Evolutionary conservation across 2,329 filamentous ascomycete species (phyloP), one percentile per base, ranked within the genome.

Genomic region (Diaporthe amygdali): DNA sequence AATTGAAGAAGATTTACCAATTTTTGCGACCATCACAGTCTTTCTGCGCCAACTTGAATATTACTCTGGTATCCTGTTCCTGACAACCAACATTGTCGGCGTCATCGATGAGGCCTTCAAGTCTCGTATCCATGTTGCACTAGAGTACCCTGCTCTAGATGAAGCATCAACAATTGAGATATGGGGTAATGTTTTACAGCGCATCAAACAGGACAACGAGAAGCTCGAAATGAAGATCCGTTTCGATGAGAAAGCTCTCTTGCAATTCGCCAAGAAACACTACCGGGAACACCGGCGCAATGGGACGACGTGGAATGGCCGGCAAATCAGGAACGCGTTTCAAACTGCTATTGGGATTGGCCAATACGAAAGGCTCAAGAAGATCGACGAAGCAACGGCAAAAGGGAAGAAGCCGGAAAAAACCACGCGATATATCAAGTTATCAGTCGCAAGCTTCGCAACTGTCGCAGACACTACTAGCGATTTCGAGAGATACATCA

Each of bases 21-120:
- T n/a, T n/a, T n/a, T n/a, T n/a, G n/a, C n/a, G n/a, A n/a, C n/a
- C n/a, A n/a, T n/a, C n/a, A n/a, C n/a, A 54, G 73, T 73, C 9
- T 76, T 77, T 47, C 72, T 77, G 0, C 68, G 76, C 5, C 56
- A 72, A 0, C 64, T 77, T 17, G 75, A 77, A n/a, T 75, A 74
- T 67, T 77, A 75, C 32, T 55, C 63, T 0, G 76, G 74, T 2
- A 76, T 77, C 12, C 66, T 77, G 2, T 74, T 77, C 32, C 71
- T 77, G 0, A 77, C 76, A 0, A 77, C 76, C 0, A 75, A 77
- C 41, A 69, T 73, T 2, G 61, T 74, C 39, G 75, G 74, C 1
- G 71, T 69, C 3, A 68, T 76, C 20, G 75, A 76, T 47, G 75
- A 76, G n/a, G 75, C 75, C 5, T 76, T 76, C 63, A 71, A 71